Evolutionary conservation across 2,329 filamentous ascomycete genomes (phyloP).

Genomic region (Fragosphaeria purpurea): DNA sequence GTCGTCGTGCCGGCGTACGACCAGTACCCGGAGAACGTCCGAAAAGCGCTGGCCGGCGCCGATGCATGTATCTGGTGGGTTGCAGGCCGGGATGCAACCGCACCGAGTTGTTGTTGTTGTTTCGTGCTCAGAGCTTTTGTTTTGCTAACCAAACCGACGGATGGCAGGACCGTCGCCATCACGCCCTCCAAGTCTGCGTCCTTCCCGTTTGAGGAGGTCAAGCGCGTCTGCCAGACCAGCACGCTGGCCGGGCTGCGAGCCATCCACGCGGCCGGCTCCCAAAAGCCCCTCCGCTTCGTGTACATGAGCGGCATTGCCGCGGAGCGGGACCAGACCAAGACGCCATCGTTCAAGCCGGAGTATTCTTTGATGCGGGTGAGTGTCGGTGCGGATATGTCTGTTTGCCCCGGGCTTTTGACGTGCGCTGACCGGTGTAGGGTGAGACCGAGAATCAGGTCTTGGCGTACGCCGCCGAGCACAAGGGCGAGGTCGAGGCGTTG

Average conservation of each 20-base stretch:
- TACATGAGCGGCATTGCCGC: constrained; percentile 37
- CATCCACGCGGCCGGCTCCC: constrained; percentile 10
- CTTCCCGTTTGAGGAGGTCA: constrained; percentile 25
- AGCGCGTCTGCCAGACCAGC: constrained; percentile 30
- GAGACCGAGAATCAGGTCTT: constrained; percentile 35
- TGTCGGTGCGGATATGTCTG: not conserved
- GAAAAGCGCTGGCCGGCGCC: constrained; percentile 28
- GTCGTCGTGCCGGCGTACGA: constrained; percentile 30
- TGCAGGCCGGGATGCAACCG: too few species aligned
- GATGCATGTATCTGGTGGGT: constrained; percentile 32
- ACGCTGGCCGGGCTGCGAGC: constrained; percentile 18
- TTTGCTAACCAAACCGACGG: too few species aligned
- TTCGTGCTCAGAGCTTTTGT: too few species aligned
- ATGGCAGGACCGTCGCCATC: constrained; percentile 29
- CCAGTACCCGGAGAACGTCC: constrained; percentile 29
- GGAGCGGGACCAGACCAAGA: constrained; percentile 35
- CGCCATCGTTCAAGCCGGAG: constrained; percentile 25
- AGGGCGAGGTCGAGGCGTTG: constrained; percentile 26
- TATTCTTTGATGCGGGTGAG: constrained; percentile 39
- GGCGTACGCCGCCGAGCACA: constrained; percentile 27
- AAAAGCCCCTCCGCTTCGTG: constrained; percentile 33
- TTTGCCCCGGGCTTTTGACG: not conserved
- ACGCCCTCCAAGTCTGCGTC: constrained; percentile 25
- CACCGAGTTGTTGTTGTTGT: too few species aligned
- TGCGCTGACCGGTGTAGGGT: constrained; percentile 25